Evolutionary conservation across 768 basidiomycete genomes (phyloP).

Genomic region (Pleurotus citrinopileatus): DNA sequence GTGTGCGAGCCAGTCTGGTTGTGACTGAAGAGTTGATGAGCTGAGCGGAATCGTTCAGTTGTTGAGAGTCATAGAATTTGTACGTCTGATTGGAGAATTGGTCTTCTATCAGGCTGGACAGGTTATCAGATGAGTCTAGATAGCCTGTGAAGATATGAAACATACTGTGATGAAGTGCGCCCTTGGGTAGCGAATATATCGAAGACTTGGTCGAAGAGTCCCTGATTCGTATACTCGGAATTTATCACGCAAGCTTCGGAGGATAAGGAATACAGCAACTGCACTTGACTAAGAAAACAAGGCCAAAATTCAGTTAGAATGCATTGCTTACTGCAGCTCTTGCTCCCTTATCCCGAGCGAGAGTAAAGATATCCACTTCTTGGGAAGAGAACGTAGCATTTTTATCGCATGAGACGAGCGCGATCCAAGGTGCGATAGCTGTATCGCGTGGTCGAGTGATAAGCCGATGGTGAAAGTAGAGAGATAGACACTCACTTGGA

Average conservation of each 20-base stretch:
- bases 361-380: slow-evolving; percentile 75
- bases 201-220: slow-evolving; percentile 66
- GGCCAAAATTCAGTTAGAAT: not conserved
- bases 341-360: slow-evolving; percentile 77
- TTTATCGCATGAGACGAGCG: slow-evolving; percentile 78
- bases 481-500: slow-evolving; percentile 40
- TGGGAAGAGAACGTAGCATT: slow-evolving; percentile 66
- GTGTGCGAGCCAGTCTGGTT: slow-evolving; percentile 37
- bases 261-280: slow-evolving; percentile 78
- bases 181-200: slow-evolving; percentile 77
- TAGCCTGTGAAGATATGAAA: not conserved
- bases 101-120: slow-evolving; percentile 36
- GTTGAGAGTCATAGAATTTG: slow-evolving; percentile 55
- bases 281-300: not conserved
- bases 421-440: slow-evolving; percentile 89
- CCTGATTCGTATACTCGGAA: slow-evolving; percentile 59
- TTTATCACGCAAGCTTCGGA: slow-evolving; percentile 78
- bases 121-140: not conserved
- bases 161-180: slow-evolving; percentile 45
- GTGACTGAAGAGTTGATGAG: slow-evolving; percentile 42
- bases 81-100: slow-evolving; percentile 51
- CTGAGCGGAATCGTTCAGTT: slow-evolving; percentile 52
- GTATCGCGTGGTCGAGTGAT: too few species aligned
- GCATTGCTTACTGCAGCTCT: slow-evolving; percentile 61
- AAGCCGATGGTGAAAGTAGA: too few species aligned